Conservation (phyloP, 495 filamentous ascomycete species). For the Talaromyces thailandensis region DNA sequence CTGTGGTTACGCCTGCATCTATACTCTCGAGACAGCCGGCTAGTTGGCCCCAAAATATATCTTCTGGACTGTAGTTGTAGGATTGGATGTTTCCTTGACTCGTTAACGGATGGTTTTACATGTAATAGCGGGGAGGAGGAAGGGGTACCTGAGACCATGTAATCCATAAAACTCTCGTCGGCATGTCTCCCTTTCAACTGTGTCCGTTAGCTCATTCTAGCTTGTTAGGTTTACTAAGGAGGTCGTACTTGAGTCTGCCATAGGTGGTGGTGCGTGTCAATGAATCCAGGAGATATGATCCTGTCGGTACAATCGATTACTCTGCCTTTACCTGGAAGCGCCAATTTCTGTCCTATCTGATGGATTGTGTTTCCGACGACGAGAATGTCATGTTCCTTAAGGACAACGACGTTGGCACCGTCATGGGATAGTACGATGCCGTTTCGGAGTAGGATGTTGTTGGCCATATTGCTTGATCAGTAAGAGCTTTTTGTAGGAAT, state of each 20-base stretch:
- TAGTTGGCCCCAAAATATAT: neutral
- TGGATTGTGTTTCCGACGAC: neutral
- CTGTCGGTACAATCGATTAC: neutral
- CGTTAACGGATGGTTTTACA: neutral
- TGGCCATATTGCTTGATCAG: neutral
- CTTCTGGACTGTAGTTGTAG: neutral
- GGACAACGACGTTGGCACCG: neutral
- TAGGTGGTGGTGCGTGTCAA: neutral
- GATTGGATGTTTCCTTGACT: neutral
- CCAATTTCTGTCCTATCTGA: neutral
- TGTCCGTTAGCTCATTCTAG: neutral
- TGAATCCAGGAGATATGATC: neutral
- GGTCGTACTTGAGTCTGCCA: neutral
- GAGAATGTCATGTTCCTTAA: neutral
- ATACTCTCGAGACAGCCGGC: neutral
- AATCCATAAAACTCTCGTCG: neutral
- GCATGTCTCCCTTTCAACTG: neutral
- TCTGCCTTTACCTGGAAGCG: neutral
- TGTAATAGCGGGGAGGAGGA: too few relatives aligned
- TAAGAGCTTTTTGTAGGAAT: too few relatives aligned
- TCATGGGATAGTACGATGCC: neutral
- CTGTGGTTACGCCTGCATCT: neutral
- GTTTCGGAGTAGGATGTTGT: neutral
- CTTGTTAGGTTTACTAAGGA: neutral
- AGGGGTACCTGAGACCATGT: neutral